Evolutionary conservation across 2,329 filamentous ascomycete genomes (phyloP).

Genomic region (Meredithiella fracta): DNA sequence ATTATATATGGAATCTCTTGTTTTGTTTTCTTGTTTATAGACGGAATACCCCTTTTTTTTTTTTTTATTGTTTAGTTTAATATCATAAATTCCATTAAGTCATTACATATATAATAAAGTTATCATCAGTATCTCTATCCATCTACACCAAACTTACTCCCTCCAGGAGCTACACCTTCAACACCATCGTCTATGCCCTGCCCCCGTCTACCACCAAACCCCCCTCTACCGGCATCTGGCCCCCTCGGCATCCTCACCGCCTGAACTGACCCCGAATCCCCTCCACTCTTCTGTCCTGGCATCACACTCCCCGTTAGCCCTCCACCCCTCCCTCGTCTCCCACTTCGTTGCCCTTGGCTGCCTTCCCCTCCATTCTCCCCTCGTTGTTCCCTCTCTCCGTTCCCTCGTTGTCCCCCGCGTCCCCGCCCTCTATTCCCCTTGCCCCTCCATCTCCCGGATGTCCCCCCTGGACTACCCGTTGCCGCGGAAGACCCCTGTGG

Average conservation of each 20-base stretch:
- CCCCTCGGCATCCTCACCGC: conserved; percentile 60
- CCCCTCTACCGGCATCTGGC: conserved; percentile 61
- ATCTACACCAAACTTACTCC: conserved; percentile 6
- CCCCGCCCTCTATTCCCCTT: background rate
- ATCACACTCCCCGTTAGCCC: background rate
- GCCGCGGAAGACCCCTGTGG: background rate
- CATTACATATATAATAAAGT: background rate
- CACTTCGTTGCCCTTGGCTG: background rate
- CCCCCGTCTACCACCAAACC: conserved; percentile 37
- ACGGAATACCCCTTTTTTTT: background rate
- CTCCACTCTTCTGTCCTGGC: conserved; percentile 17
- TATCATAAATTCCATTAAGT: background rate
- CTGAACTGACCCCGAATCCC: conserved; percentile 43
- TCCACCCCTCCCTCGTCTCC: background rate
- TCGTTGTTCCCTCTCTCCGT: background rate
- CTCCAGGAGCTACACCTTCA: background rate
- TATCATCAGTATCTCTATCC: no score
- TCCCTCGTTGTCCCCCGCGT: background rate
- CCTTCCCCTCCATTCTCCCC: background rate
- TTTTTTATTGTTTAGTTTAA: background rate
- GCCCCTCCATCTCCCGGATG: background rate
- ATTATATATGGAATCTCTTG: background rate
- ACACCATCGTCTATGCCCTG: background rate
- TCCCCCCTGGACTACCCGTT: background rate
- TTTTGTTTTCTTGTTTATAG: background rate